phyloP scores from a whole-genome alignment of 345 rosid genomes.

The Euphorbia tirucalli region DNA sequence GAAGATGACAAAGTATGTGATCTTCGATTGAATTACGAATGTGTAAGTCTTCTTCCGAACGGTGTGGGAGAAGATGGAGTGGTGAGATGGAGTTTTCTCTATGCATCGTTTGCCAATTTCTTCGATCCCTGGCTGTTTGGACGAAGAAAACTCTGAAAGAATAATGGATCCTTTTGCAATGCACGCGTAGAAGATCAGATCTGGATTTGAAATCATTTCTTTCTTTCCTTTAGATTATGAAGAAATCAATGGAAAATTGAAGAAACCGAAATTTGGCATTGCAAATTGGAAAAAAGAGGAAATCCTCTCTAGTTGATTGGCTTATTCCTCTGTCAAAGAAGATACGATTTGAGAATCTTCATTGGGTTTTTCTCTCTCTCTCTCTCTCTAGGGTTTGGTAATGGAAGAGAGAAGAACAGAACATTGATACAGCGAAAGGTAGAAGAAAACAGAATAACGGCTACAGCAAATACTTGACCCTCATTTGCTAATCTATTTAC shows the following conservation, averaged over 20 bases:
- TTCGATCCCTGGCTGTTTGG: slow-evolving; percentile 51
- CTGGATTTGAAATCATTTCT: slow-evolving; percentile 61
- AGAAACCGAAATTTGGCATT: not conserved
- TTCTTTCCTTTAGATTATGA: not conserved
- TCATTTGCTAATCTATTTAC: not conserved
- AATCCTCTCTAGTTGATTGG: not conserved
- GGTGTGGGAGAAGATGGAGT: slow-evolving; percentile 74
- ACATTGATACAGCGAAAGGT: not conserved
- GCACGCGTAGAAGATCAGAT: slow-evolving; percentile 56
- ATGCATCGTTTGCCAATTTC: slow-evolving; percentile 55
- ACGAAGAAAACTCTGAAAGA: slow-evolving; percentile 52
- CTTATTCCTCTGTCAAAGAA: not conserved
- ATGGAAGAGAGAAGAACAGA: not conserved
- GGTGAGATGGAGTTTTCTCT: slow-evolving; percentile 61
- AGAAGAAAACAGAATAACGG: slow-evolving; percentile 15
- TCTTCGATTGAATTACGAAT: slow-evolving; percentile 53
- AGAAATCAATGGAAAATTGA: not conserved
- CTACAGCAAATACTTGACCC: not conserved
- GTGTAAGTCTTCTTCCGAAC: slow-evolving; percentile 47
- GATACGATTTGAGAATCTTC: not conserved
- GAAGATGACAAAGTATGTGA: slow-evolving; percentile 58
- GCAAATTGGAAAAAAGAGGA: not conserved
- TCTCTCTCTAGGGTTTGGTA: slow-evolving; percentile 16
- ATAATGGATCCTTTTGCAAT: slow-evolving; percentile 58
- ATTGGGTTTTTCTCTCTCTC: not conserved